Evolutionary conservation across 2,329 filamentous ascomycete species (phyloP).

Genomic region (Clonostachys chloroleuca): DNA sequence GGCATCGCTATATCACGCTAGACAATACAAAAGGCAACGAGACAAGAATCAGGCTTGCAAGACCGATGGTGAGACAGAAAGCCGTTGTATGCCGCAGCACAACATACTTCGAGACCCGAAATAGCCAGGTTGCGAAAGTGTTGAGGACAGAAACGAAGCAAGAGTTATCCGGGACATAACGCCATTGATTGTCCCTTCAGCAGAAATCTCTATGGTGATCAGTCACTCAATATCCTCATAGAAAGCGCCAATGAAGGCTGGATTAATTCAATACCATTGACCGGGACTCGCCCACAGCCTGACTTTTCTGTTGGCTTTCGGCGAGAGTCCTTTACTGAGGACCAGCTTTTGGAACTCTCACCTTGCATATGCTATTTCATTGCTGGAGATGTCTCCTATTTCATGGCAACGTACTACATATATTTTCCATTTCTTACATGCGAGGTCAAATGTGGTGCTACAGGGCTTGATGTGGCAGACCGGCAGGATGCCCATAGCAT

Average conservation of each 20-base stretch:
- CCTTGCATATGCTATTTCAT: constrained; percentile 22
- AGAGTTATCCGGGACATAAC: constrained; percentile 27
- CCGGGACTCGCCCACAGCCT: constrained; percentile 29
- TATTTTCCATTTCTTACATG: constrained; percentile 44
- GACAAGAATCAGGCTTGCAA: constrained; percentile 3
- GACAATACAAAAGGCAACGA: neutral
- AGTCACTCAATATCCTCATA: constrained; percentile 19
- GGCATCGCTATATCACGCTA: constrained; percentile 1
- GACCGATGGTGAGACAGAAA: constrained; percentile 4
- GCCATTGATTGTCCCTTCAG: constrained; percentile 28
- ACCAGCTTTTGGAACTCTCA: constrained; percentile 31
- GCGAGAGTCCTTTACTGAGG: constrained; percentile 31
- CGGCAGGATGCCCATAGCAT: constrained; percentile 34
- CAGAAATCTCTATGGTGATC: constrained; percentile 17
- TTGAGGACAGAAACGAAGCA: constrained; percentile 26
- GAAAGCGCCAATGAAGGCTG: constrained; percentile 31
- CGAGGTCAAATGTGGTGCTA: constrained; percentile 38
- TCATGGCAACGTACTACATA: constrained; percentile 37
- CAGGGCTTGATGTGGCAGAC: constrained; percentile 27
- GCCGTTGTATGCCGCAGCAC: constrained; percentile 9
- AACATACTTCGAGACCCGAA: constrained; percentile 6
- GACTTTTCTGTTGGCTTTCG: constrained; percentile 37
- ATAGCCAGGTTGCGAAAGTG: constrained; percentile 10
- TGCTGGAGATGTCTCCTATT: constrained; percentile 18
- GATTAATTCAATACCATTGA: constrained; percentile 30